Conservation (phyloP, 2,329 filamentous ascomycete genomes). For the Ascochyta koolunga region DNA sequence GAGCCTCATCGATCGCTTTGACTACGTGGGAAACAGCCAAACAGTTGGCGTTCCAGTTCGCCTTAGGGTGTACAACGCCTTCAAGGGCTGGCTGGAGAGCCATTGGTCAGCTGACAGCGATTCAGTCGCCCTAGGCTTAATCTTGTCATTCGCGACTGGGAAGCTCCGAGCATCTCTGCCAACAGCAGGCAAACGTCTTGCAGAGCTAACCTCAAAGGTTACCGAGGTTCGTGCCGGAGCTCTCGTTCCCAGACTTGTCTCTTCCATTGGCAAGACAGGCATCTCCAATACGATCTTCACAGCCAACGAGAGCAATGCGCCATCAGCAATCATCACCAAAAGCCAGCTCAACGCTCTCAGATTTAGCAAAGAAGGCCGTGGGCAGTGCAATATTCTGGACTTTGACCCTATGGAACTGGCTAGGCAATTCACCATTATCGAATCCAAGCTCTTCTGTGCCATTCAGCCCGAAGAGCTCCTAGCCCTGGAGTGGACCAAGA, state of each 20-base stretch:
- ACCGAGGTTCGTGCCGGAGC: conserved; percentile 70
- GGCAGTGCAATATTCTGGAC: conserved; percentile 77
- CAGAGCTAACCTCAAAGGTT: conserved; percentile 81
- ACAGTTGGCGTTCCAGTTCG: conserved; percentile 80
- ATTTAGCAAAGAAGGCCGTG: conserved; percentile 75
- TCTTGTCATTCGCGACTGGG: conserved; percentile 78
- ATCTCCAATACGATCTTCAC: conserved; percentile 74
- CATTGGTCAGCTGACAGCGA: conserved; percentile 91
- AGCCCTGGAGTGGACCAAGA: conserved; percentile 93
- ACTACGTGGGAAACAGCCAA: conserved; percentile 82
- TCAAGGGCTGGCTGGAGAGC: conserved; percentile 96
- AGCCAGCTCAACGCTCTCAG: conserved; percentile 75
- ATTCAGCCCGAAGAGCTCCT: conserved; percentile 93
- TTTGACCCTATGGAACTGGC: conserved; percentile 92
- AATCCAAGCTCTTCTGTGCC: conserved; percentile 87
- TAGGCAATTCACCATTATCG: conserved; percentile 88
- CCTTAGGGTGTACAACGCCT: conserved; percentile 90
- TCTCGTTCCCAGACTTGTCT: conserved; percentile 80
- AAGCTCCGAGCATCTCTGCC: conserved; percentile 73
- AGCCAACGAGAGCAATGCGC: conserved; percentile 73
- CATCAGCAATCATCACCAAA: conserved; percentile 72
- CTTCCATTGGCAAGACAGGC: conserved; percentile 86
- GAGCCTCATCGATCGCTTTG: conserved; percentile 86
- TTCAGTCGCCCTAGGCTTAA: conserved; percentile 73
- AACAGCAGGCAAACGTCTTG: conserved; percentile 77